Conservation (phyloP, 2,329 filamentous ascomycete species). For the Aureobasidium pullulans region DNA sequence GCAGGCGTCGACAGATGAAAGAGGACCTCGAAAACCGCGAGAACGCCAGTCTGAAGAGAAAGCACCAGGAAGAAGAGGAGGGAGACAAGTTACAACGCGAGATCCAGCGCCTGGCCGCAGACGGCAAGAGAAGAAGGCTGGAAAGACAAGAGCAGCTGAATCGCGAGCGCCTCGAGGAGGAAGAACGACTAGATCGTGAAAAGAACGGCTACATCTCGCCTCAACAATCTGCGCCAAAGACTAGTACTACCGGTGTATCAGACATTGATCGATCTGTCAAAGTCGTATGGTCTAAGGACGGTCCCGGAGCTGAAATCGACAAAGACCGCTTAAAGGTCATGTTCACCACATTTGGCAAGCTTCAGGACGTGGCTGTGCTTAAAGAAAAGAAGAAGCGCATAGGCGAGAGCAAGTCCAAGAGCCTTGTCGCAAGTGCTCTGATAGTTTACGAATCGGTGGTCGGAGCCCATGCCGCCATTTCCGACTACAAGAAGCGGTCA, state of each 20-base stretch:
- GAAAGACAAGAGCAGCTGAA: slow-evolving; percentile 48
- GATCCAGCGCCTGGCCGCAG: slow-evolving; percentile 38
- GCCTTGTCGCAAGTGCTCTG: slow-evolving; percentile 45
- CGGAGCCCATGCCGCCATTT: slow-evolving; percentile 49
- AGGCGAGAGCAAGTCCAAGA: slow-evolving; percentile 45
- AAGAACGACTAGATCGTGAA: slow-evolving; percentile 39
- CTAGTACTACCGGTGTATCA: slow-evolving; percentile 32
- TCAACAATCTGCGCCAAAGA: background rate
- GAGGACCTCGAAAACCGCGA: slow-evolving; percentile 81
- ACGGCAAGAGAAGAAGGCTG: slow-evolving; percentile 47
- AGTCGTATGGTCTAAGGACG: slow-evolving; percentile 48
- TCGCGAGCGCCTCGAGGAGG: slow-evolving; percentile 44
- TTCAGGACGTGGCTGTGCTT: slow-evolving; percentile 48
- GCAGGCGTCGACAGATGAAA: slow-evolving; percentile 66
- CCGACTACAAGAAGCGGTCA: slow-evolving; percentile 37
- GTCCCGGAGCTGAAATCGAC: slow-evolving; percentile 36
- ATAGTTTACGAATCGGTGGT: slow-evolving; percentile 52
- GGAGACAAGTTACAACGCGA: slow-evolving; percentile 54
- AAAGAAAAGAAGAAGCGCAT: slow-evolving; percentile 47
- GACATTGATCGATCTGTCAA: slow-evolving; percentile 53
- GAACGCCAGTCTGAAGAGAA: slow-evolving; percentile 39
- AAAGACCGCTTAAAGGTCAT: slow-evolving; percentile 39
- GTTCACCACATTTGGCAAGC: slow-evolving; percentile 49
- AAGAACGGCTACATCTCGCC: slow-evolving; percentile 19
- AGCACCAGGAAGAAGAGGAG: slow-evolving; percentile 36